A percentile compares a stretch with the other conserved stretches of the same genome.
phyloP scores from a whole-genome alignment of 345 rosid genomes.

The Cardamine resedifolia region DNA sequence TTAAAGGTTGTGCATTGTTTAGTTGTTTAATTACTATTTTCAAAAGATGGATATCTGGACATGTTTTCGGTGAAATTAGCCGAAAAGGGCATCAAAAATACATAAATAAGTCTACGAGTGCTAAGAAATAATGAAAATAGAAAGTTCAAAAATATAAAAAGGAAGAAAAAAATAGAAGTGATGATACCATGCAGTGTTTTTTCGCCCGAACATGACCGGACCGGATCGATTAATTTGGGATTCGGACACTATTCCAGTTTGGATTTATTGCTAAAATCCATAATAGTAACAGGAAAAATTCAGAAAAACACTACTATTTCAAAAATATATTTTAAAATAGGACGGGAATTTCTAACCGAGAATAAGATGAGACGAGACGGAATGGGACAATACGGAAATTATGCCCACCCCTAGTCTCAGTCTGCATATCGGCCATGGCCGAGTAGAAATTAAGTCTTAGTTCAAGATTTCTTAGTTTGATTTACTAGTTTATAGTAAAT shows the following conservation, averaged over 20 bases:
- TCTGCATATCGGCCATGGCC: background rate
- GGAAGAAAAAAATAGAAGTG: background rate
- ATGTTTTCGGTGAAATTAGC: background rate
- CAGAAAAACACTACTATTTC: too few relatives aligned
- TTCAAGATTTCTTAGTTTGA: background rate
- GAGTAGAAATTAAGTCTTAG: too few relatives aligned
- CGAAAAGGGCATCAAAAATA: background rate
- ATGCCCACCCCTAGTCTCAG: background rate
- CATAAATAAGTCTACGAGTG: background rate
- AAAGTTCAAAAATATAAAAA: background rate
- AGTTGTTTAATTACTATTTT: background rate
- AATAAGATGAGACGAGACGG: too few relatives aligned
- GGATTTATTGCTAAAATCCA: too few relatives aligned
- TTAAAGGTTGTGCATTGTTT: too few relatives aligned
- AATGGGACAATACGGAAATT: too few relatives aligned
- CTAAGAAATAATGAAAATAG: background rate
- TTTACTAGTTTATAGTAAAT: background rate
- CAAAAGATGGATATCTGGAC: background rate
- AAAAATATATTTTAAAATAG: too few relatives aligned
- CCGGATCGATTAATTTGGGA: too few relatives aligned
- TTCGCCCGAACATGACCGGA: too few relatives aligned
- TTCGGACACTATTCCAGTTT: too few relatives aligned
- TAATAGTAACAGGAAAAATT: too few relatives aligned
- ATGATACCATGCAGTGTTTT: background rate
- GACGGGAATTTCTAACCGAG: too few relatives aligned